These are phyloP conservation scores for Saccharomyces eubayanus DNA, from an alignment of 805 yeast genomes.

Conservation along the genomic window DNA sequence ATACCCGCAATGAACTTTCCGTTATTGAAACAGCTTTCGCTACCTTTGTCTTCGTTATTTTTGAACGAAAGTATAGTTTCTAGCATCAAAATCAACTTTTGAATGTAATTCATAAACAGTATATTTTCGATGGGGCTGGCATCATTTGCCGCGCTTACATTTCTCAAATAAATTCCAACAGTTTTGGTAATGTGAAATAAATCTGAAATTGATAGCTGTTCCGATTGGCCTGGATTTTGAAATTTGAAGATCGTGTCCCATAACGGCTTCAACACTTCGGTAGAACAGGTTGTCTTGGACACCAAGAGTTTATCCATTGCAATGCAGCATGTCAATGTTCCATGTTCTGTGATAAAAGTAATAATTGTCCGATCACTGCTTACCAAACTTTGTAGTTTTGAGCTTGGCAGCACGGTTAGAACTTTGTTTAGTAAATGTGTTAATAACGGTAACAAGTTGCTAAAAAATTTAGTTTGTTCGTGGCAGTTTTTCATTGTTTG, in stretches of 20 bases:
- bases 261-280: slow-evolving; percentile 6
- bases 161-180: slow-evolving; percentile 23
- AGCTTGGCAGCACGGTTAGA: slow-evolving; percentile 23
- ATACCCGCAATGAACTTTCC: slow-evolving; percentile 26
- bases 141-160: slow-evolving; percentile 2
- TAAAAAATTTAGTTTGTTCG: slow-evolving; percentile 23
- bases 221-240: slow-evolving; percentile 6
- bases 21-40: slow-evolving; percentile 24
- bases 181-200: slow-evolving; percentile 28
- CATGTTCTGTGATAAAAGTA: slow-evolving; percentile 12
- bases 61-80: slow-evolving; percentile 11
- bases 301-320: slow-evolving; percentile 23
- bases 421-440: slow-evolving; percentile 21
- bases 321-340: slow-evolving; percentile 20
- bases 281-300: slow-evolving; percentile 4
- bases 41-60: slow-evolving; percentile 16
- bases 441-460: slow-evolving; percentile 17
- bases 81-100: slow-evolving; percentile 11
- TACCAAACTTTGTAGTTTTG: slow-evolving; percentile 8
- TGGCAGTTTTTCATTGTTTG: slow-evolving; percentile 14
- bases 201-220: slow-evolving; percentile 12
- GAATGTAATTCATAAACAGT: slow-evolving; percentile 8
- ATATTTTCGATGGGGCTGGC: slow-evolving; percentile 2
- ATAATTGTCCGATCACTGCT: slow-evolving; percentile 3
- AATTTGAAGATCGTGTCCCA: slow-evolving; percentile 22